Conservation (phyloP, 208 protist species). For the Naegleria gruberi region DNA sequence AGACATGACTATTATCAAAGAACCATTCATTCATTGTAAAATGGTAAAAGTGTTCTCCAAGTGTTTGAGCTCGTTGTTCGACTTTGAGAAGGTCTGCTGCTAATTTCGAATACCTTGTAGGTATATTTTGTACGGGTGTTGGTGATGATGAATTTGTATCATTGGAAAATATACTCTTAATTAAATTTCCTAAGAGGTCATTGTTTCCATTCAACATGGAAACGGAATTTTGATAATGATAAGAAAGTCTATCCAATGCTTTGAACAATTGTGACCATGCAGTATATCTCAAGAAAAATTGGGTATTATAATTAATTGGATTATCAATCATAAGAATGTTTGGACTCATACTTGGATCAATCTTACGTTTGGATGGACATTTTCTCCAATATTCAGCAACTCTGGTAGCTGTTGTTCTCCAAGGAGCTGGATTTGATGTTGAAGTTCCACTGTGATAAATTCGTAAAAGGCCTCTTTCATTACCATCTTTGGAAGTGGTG, state of each 20-base stretch:
- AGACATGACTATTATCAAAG: neutral
- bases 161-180: too few relatives aligned
- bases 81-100: neutral
- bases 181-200: neutral
- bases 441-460: neutral
- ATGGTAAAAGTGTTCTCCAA: neutral
- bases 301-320: neutral
- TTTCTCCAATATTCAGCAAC: neutral
- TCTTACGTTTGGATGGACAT: neutral
- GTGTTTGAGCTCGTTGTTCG: neutral
- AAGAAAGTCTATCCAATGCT: neutral
- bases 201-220: neutral
- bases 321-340: neutral
- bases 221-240: neutral
- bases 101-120: neutral
- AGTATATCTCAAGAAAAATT: conserved; percentile 14
- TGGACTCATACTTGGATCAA: neutral
- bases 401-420: neutral
- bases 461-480: neutral
- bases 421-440: neutral
- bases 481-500: neutral
- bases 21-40: conserved; percentile 10
- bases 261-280: neutral
- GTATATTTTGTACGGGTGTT: too few relatives aligned
- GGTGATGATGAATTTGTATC: too few relatives aligned